Base-by-base conservation (phyloP, 1,284 basidiomycete species). In the Vanrija pseudolonga region DNA sequence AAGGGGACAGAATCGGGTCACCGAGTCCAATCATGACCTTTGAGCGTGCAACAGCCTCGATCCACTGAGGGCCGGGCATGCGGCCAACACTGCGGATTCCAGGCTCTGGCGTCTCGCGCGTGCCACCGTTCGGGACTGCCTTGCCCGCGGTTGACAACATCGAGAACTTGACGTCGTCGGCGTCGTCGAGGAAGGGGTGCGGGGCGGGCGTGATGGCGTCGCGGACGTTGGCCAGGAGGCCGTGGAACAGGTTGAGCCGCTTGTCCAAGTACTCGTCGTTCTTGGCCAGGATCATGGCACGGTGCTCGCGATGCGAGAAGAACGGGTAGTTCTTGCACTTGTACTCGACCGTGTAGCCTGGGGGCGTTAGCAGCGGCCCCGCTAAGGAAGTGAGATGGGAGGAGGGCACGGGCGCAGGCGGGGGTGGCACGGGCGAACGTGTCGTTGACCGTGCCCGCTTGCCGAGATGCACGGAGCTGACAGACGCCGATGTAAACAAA, bases 291-390 rank as follows among this genome's bases (percentile, higher is more conserved):
- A 76, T 59, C 52, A 74, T 67, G 2, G 62, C 76, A 15, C 65
- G 66, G 45, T 72, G 64, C 17, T 66, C 51, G 12, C 73, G 67
- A 36, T 52, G 37, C 18, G 37, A 15, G 28, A 40, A 49, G 15
- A 20, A 12, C 3, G 51, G 50, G 1, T 14, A 18, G 2, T 15
- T 18, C 38, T 26, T 22, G 55, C 77, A 78, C 1, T 63, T 49
- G 8, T 56, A 52, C 51, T 77, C 74, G 54, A 78, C 63, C 40
- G 68, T 71, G 55, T 78, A 78, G 39, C 76, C 68, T 40, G 37
- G 23, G 23, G 19, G 37, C 20, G 53, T 50, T 38, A 26, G 50
- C 37, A n/a, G 18, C 14, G 41, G 19, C 7, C 18, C n/a, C n/a
- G n/a, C n/a, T n/a, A n/a, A 23, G 14, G 32, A 32, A 26, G 26